phyloP scores from a whole-genome alignment of 306 rosid genomes.

The Astragalus membranaceus region DNA sequence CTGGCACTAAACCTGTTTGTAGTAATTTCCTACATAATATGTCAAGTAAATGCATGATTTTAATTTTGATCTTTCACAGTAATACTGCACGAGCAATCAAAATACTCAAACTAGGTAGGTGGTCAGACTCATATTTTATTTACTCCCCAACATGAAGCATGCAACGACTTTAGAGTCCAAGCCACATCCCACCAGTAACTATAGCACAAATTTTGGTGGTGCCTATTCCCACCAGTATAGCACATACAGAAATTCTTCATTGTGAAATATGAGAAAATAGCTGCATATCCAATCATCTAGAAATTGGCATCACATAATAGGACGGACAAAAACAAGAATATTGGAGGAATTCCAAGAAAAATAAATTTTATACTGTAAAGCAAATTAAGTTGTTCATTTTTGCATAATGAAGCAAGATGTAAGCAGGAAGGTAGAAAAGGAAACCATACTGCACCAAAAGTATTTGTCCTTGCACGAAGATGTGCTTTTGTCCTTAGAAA shows the following conservation, averaged over 20 bases:
- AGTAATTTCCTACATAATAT: background rate
- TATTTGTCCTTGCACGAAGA: slow-evolving; percentile 92
- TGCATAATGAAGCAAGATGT: background rate
- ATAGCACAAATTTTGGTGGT: slow-evolving; percentile 6
- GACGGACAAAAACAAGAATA: slow-evolving; percentile 11
- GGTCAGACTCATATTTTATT: background rate
- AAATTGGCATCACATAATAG: background rate
- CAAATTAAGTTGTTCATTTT: slow-evolving; percentile 1
- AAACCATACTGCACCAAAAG: slow-evolving; percentile 88
- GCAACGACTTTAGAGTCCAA: background rate
- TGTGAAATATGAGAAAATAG: background rate
- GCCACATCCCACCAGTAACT: background rate
- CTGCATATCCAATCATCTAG: background rate
- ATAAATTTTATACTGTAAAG: background rate
- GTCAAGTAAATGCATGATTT: background rate
- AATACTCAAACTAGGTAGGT: background rate
- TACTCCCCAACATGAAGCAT: background rate
- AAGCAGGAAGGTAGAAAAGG: slow-evolving; percentile 14
- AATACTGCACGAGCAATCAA: background rate
- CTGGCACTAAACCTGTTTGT: background rate
- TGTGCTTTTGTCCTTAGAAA: slow-evolving; percentile 94
- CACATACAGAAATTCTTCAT: background rate
- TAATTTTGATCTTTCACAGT: background rate
- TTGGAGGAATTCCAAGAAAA: background rate
- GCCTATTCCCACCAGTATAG: background rate